Conservation (phyloP, 306 rosid species). For the Prunus salicina region DNA sequence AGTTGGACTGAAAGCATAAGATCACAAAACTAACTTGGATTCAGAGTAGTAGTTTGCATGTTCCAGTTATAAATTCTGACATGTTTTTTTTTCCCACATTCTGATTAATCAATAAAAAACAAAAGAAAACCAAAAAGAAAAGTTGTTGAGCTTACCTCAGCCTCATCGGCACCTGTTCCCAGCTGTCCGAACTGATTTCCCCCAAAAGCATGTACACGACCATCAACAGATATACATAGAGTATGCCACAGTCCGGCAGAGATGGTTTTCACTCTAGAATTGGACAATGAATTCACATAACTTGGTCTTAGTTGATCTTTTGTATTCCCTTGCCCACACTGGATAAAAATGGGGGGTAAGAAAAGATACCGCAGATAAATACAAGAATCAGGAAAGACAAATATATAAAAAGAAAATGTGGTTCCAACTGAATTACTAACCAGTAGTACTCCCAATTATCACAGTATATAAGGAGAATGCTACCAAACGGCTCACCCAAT, state of each 20-base stretch:
- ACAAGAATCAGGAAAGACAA: background rate
- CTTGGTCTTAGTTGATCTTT: constrained; percentile 76
- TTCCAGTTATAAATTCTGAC: too few relatives aligned
- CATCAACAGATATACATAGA: constrained; percentile 60
- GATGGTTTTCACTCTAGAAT: constrained; percentile 45
- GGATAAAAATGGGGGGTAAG: background rate
- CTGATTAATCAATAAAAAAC: background rate
- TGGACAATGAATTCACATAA: constrained; percentile 55
- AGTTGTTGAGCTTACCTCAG: constrained; percentile 48
- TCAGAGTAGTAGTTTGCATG: too few relatives aligned
- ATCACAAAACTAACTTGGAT: background rate
- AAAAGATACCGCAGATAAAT: background rate
- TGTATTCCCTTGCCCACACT: constrained; percentile 85
- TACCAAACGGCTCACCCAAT: background rate
- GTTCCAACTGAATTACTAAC: background rate
- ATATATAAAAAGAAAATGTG: background rate
- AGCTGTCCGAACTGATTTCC: constrained; percentile 95
- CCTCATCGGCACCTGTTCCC: constrained; percentile 76
- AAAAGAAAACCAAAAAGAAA: background rate
- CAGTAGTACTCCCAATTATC: background rate
- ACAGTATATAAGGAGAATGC: background rate
- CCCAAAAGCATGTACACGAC: constrained; percentile 66
- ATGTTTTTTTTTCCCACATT: too few relatives aligned
- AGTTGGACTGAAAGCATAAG: background rate
- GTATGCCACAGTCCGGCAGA: constrained; percentile 97